Evolutionary conservation across 2,329 filamentous ascomycete species (phyloP).

Genomic region (Pseudogymnoascus sp.): DNA sequence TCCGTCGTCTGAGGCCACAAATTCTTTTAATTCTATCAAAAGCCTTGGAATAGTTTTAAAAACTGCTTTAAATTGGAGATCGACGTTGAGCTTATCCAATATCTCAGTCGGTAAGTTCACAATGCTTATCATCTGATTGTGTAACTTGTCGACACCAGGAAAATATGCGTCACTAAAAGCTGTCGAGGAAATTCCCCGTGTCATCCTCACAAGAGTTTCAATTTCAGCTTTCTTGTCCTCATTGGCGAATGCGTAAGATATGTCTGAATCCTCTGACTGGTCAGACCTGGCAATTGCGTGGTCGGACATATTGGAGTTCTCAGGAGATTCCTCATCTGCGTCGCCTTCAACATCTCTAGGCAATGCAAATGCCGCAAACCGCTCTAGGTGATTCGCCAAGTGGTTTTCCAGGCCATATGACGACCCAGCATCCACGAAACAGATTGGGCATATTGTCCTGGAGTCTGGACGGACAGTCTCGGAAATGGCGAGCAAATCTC

Average conservation of each 20-base stretch:
- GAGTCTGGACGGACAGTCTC: background rate
- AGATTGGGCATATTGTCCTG: background rate
- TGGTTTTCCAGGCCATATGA: background rate
- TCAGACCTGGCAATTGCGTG: background rate
- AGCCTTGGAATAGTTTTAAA: background rate
- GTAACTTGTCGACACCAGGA: background rate
- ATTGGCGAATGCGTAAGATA: background rate
- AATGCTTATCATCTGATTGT: background rate
- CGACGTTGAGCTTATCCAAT: background rate
- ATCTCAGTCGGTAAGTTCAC: background rate
- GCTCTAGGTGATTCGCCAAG: background rate
- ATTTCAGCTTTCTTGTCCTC: background rate
- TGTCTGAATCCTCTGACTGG: background rate
- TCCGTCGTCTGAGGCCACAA: background rate
- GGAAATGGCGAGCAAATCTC: background rate
- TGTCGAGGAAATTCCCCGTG: too few relatives aligned
- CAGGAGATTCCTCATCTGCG: background rate
- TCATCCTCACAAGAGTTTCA: background rate
- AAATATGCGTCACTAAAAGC: background rate
- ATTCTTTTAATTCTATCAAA: background rate
- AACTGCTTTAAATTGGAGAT: conserved; percentile 1
- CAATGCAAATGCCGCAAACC: conserved; percentile 5
- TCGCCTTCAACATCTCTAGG: background rate
- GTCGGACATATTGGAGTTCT: background rate
- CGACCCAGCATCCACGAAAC: background rate